Evolutionary conservation across 257 asterid species (phyloP), one percentile per base, ranked within the genome.

Genomic region (Lavandula angustifolia): DNA sequence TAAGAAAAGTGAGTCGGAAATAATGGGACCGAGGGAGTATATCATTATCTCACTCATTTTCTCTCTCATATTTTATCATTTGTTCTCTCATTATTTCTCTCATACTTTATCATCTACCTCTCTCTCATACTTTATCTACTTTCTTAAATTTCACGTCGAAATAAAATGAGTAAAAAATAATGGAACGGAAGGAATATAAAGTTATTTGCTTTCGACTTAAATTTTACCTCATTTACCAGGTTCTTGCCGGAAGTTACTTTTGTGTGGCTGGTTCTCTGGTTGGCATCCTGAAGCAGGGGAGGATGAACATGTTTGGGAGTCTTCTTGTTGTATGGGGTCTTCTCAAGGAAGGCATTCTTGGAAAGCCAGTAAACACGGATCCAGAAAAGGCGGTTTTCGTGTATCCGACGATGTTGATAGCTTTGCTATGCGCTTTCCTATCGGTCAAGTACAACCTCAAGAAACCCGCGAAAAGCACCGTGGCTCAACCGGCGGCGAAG

Each of bases 201-300:
- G 9, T 6, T 37, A 6, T 37, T 37, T 7, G 9, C 18, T 44
- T 43, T 11, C 48, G 5, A 3, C 48, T 10, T 6, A 4, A 10
- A 40, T 40, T 40, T 40, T 40, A 8, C 11, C 5, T 49, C 0
- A 5, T 59, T 2, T 40, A 5, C 40, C 78, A 92, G 99, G 96
- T 94, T 84, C 95, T 94, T 75, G 96, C 96, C 3, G 99, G 99
- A 74, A 94, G 99, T 82, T 94, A 94, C 80, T 94, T 94, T 76
- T 71, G 89, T 7, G 97, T 87, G 52, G 96, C 99, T 60, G 99
- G 99, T 68, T 75, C 95, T 5, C 79, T 94, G 1, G 76, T 94
- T 41, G 96, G 97, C 43, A 43, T 90, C 18, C 13, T 94, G 44
- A 87, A 86, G 68, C 92, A 96, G 0, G 99, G 99, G 54, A 86